A percentile compares a stretch with the other conserved stretches of the same genome.
Conservation (phyloP, 2,329 filamentous ascomycete genomes). For the Graphilbum sp. region DNA sequence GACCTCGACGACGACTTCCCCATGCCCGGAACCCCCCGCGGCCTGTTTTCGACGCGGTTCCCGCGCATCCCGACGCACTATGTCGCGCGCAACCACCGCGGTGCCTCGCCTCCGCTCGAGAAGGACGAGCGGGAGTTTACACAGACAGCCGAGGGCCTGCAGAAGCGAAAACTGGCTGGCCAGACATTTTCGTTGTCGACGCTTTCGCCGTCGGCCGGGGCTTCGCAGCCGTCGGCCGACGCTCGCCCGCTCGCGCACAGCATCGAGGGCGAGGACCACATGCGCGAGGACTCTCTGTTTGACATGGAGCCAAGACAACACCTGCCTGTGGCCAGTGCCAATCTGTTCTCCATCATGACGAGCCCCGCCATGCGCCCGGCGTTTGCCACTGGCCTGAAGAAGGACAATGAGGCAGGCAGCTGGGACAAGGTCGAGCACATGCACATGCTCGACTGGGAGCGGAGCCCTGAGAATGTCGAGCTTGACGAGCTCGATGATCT, state of each 20-base stretch:
- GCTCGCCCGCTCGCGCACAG: slow-evolving; percentile 12
- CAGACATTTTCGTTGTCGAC: slow-evolving; percentile 17
- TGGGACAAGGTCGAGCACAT: slow-evolving; percentile 28
- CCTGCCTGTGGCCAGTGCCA: slow-evolving; percentile 8
- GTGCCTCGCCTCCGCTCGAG: slow-evolving; percentile 77
- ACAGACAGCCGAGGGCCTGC: slow-evolving; percentile 77
- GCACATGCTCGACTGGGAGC: slow-evolving; percentile 38
- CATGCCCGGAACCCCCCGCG: slow-evolving; percentile 45
- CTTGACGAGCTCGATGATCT: slow-evolving; percentile 85
- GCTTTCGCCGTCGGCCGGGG: slow-evolving; percentile 10
- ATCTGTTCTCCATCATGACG: slow-evolving; percentile 28
- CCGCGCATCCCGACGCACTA: slow-evolving; percentile 19
- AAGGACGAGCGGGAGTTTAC: slow-evolving; percentile 95
- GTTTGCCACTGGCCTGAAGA: slow-evolving; percentile 21
- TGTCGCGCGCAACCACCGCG: slow-evolving; percentile 34
- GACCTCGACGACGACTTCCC: slow-evolving; percentile 45
- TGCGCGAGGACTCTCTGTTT: slow-evolving; percentile 37
- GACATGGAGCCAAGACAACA: slow-evolving; percentile 22
- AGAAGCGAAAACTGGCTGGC: slow-evolving; percentile 42
- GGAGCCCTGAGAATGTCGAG: slow-evolving; percentile 75
- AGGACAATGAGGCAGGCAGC: slow-evolving; percentile 23
- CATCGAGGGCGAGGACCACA: slow-evolving; percentile 23
- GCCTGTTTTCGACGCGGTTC: slow-evolving; percentile 40
- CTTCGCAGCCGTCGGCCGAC: slow-evolving; percentile 11
- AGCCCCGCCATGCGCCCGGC: slow-evolving; percentile 39